A percentile compares a stretch with the other conserved stretches of the same genome.
phyloP scores from a whole-genome alignment of 106 monocot species.

The Apostasia shenzhenica region DNA sequence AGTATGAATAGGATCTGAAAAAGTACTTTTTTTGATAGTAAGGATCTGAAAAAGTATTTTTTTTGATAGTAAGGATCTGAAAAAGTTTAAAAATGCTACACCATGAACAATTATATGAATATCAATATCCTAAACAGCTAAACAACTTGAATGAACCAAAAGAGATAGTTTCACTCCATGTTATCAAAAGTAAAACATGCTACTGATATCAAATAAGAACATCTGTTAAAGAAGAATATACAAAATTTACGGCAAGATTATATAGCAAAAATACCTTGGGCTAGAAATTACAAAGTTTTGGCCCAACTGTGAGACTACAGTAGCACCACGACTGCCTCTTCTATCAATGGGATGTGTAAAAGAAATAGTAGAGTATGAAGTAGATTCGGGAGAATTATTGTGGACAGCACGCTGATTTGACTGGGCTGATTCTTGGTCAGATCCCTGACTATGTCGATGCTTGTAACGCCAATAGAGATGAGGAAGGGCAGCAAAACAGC shows the following conservation, averaged over 20 bases:
- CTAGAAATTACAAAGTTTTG: conserved; percentile 15
- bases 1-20: too few species aligned
- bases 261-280: conserved; percentile 31
- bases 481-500: conserved; percentile 43
- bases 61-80: too few species aligned
- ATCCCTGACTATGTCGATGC: conserved; percentile 30
- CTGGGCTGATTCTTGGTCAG: conserved; percentile 26
- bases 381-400: conserved; percentile 18
- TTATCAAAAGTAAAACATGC: too few species aligned
- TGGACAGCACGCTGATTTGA: conserved; percentile 19
- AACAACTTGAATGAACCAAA: too few species aligned
- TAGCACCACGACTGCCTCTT: conserved; percentile 5
- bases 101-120: too few species aligned
- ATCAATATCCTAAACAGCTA: too few species aligned
- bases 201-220: too few species aligned
- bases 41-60: too few species aligned
- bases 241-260: neutral
- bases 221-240: too few species aligned
- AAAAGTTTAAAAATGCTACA: too few species aligned
- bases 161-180: too few species aligned
- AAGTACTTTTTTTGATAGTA: too few species aligned
- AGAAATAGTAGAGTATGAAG: conserved; percentile 20
- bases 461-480: conserved; percentile 70
- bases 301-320: conserved; percentile 12
- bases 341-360: conserved; percentile 24